Conservation (phyloP, 768 basidiomycete genomes). For the Leccinum uliginosum region DNA sequence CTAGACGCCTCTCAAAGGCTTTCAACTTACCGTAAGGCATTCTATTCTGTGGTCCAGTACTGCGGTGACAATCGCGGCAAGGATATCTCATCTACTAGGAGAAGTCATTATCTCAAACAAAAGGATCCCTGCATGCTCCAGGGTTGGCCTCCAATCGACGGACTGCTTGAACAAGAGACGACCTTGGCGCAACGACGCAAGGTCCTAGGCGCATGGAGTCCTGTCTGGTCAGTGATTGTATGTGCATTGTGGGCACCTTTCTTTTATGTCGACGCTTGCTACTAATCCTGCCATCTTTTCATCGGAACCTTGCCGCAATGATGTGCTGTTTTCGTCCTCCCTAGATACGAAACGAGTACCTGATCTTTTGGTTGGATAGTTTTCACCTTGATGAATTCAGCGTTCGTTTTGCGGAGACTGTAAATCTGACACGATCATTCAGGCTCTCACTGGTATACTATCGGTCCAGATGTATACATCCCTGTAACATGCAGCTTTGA, state of each 20-base stretch:
- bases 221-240: background rate
- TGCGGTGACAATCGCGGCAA: constrained; percentile 1
- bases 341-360: too few species aligned
- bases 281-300: background rate
- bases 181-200: too few species aligned
- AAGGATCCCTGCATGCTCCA: background rate
- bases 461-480: too few species aligned
- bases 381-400: too few species aligned
- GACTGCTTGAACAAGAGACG: background rate
- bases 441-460: too few species aligned
- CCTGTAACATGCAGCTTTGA: too few species aligned
- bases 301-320: background rate
- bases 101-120: constrained; percentile 3
- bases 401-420: too few species aligned
- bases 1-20: constrained; percentile 1
- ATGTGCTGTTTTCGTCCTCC: background rate
- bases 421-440: too few species aligned
- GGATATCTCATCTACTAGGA: constrained; percentile 5
- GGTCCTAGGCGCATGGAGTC: too few species aligned
- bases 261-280: background rate
- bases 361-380: background rate
- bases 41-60: background rate
- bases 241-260: too few species aligned
- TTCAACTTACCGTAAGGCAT: constrained; percentile 14
- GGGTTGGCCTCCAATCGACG: background rate